These are phyloP conservation scores for Mucor plumbeus DNA, from an alignment of 371 early-diverging fungal genomes.

Conservation along the genomic window DNA sequence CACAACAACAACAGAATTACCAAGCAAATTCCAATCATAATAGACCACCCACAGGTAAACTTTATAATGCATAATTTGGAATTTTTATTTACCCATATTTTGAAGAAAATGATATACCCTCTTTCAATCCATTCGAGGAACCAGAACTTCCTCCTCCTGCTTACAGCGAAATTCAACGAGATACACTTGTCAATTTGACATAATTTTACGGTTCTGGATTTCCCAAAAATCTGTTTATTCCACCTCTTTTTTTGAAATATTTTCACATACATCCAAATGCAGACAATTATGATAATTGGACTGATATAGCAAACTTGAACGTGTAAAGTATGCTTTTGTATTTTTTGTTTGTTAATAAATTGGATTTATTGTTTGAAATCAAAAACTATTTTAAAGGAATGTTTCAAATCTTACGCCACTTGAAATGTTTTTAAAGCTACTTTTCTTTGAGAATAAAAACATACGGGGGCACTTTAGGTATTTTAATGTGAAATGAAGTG, in stretches of 20 bases:
- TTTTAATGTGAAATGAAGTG: too few relatives aligned
- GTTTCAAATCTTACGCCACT: too few relatives aligned
- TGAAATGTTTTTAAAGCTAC: too few relatives aligned
- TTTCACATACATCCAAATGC: not conserved
- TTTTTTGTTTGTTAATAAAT: not conserved
- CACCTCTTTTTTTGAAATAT: too few relatives aligned
- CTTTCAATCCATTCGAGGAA: constrained; percentile 31
- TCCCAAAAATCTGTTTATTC: too few relatives aligned
- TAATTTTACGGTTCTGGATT: not conserved
- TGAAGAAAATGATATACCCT: not conserved
- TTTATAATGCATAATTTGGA: not conserved
- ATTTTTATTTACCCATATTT: not conserved
- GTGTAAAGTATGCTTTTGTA: too few relatives aligned
- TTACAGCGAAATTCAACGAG: constrained; percentile 27
- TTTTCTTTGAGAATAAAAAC: too few relatives aligned
- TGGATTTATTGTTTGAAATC: not conserved
- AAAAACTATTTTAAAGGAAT: too few relatives aligned
- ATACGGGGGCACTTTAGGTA: too few relatives aligned
- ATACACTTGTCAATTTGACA: constrained; percentile 16
- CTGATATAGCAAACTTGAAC: too few relatives aligned
- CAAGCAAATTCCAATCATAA: not conserved
- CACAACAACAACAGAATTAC: not conserved
- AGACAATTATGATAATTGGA: too few relatives aligned
- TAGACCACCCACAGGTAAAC: not conserved
- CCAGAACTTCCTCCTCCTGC: constrained; percentile 31